Evolutionary conservation across 2,329 filamentous ascomycete genomes (phyloP).

Genomic region (Paracoccidioides brasiliensis): DNA sequence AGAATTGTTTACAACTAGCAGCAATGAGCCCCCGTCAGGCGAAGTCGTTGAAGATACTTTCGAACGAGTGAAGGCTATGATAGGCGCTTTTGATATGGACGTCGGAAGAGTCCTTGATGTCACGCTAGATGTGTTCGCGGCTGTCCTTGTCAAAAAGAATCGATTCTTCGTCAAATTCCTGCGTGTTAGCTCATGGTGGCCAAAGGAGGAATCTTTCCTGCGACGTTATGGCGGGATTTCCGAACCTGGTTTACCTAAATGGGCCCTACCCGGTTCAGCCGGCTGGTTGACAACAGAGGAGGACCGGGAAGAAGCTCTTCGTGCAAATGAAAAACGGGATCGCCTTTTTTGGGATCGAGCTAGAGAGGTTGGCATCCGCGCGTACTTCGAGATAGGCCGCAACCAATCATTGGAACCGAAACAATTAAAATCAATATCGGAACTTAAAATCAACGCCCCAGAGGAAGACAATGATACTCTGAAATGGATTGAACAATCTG

Average conservation of each 20-base stretch:
- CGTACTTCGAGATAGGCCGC: slow-evolving; percentile 80
- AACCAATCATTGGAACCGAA: slow-evolving; percentile 51
- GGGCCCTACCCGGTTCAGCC: slow-evolving; percentile 63
- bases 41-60: slow-evolving; percentile 76
- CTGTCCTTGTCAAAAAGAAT: slow-evolving; percentile 81
- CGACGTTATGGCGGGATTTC: slow-evolving; percentile 17
- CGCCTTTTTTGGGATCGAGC: slow-evolving; percentile 67
- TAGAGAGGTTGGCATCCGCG: slow-evolving; percentile 60
- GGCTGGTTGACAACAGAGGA: slow-evolving; percentile 54
- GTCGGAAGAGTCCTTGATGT: slow-evolving; percentile 91
- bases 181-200: slow-evolving; percentile 93
- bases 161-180: slow-evolving; percentile 91
- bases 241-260: slow-evolving; percentile 58
- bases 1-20: slow-evolving; percentile 83
- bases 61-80: slow-evolving; percentile 82
- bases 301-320: slow-evolving; percentile 47
- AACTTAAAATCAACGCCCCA: slow-evolving; percentile 21
- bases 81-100: slow-evolving; percentile 93
- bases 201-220: slow-evolving; percentile 47
- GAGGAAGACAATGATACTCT: slow-evolving; percentile 45
- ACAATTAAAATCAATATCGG: slow-evolving; percentile 34
- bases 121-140: slow-evolving; percentile 86
- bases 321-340: slow-evolving; percentile 54
- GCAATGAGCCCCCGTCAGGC: slow-evolving; percentile 56
- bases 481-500: slow-evolving; percentile 69